Base-by-base conservation (phyloP, 2,329 filamentous ascomycete species). In the Beauveria brongniartii region DNA sequence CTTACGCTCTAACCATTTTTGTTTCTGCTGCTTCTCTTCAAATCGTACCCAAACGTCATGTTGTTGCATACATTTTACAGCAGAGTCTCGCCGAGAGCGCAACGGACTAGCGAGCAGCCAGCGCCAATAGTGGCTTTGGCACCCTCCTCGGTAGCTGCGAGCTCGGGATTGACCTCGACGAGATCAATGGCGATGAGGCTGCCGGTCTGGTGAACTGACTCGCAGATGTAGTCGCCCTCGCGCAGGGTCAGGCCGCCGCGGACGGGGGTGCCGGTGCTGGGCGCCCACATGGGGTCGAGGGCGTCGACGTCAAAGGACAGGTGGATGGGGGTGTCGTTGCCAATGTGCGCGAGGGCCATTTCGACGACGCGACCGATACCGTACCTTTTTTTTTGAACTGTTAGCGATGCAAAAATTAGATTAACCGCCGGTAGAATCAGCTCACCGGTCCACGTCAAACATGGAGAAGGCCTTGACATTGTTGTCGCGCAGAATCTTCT, bases 251-350 rank as follows among this genome's bases (percentile, higher is more conserved):
- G 77, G 0, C 94, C 94, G 47, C 94, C 94, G 69, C 94, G 84
- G 37, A 99, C 94, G 0, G 94, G 92, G 3, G 94, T 97, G 20
- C 94, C 94, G 0, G 94, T 99, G 74, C 90, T 94, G 26, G 94
- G 94, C 44, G 94, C 94, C 89, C 91, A 97, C 82, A 92, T 88
- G 30, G 94, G 94, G 74, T 99, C 94, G 63, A 97, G 82, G 26
- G 92, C 94, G 74, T 99, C 94, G 67, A 99, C 91, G 72, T 99
- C 94, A 69, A 99, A 97, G 43, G 91, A 96, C 63, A 99, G 84
- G 75, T 99, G 94, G 71, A 99, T 97, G 47, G 94, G 94, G 0
- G 92, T 97, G 73, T 97, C 94, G 70, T 80, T 85, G 67, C 94
- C 94, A 66, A 97, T 96, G 79, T 97, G 92, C 37, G 88, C 93